Base-by-base conservation (phyloP, 768 basidiomycete genomes). In the Boletus reticulatus region DNA sequence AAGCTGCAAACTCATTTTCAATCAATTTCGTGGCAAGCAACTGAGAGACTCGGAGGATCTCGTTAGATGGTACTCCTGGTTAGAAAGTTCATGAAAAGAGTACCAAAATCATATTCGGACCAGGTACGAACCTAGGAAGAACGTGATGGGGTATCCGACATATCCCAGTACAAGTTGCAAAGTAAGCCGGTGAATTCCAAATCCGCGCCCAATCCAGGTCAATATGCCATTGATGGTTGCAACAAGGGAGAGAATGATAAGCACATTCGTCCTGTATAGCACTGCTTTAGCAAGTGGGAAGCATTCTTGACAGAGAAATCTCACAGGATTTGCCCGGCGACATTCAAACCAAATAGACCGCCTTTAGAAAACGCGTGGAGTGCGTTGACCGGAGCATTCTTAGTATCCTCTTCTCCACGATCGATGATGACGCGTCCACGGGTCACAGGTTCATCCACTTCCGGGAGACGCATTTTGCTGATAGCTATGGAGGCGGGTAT, bases 401-500 rank as follows among this genome's bases (percentile, higher is more conserved):
- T 77, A 22, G 80, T 73, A 36, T 80, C 73, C 43, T 73, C 72
- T 46, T 80, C 75, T n/a, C 91, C 93, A 59, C 90, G 87, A 70
- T 92, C 89, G 53, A 94, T 79, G 47, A 88, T 81, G 55, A 94
- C 81, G 34, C 76, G 82, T 13, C 93, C 93, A 34, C 89, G 87
- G 29, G 93, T 94, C 43, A 93, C 81, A 29, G 93, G 93, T 60
- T 89, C 89, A 19, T 94, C 93, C 27, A 78, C 69, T 74, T 96
- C 94, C 0, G 94, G 94, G 34, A 86, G 61, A 43, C 93, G 89
- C 63, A 95, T 77, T 73, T 96, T 96, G 68, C 87, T 89, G 65
- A 96, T 94, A 3, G 93, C 83, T 68, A 96, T 94, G 14, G 92
- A 94, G 0, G 94, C 94, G 19, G 94, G 94, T 57, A 97, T 96